A percentile compares a stretch with the other conserved stretches of the same genome.
These are phyloP conservation scores for Fusarium begoniae DNA, from an alignment of 2,329 filamentous ascomycete genomes.

Conservation along the genomic window DNA sequence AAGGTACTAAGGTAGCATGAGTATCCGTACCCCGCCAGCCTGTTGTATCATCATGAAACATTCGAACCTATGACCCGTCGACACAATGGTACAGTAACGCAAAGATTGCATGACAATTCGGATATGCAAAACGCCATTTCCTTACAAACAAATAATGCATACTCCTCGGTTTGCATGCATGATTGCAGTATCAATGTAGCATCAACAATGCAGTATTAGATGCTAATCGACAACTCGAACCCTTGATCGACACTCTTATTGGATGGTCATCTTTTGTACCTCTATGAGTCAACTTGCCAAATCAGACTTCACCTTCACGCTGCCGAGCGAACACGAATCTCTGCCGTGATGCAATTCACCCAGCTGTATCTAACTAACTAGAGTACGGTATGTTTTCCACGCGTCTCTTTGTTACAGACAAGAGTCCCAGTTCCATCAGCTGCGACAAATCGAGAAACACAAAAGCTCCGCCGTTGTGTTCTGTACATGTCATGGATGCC, in stretches of 20 bases:
- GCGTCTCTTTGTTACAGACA: background rate
- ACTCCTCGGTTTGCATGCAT: slow-evolving; percentile 19
- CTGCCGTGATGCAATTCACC: slow-evolving; percentile 15
- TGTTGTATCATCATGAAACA: slow-evolving; percentile 27
- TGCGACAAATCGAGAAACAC: slow-evolving; percentile 13
- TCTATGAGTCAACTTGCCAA: slow-evolving; percentile 24
- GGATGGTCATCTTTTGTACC: slow-evolving; percentile 21
- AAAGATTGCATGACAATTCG: slow-evolving; percentile 20
- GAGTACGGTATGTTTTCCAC: background rate
- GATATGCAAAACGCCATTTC: slow-evolving; percentile 27
- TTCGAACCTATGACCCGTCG: background rate
- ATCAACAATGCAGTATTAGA: slow-evolving; percentile 18
- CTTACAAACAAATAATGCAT: slow-evolving; percentile 25
- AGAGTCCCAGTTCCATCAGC: slow-evolving; percentile 7
- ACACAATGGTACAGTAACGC: background rate
- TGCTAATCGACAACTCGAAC: slow-evolving; percentile 15
- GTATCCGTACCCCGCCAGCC: slow-evolving; percentile 10
- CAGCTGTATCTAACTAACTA: background rate
- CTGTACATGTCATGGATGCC: slow-evolving; percentile 3
- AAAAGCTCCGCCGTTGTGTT: slow-evolving; percentile 5
- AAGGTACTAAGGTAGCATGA: background rate
- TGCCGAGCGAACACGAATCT: slow-evolving; percentile 8
- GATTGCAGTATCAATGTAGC: slow-evolving; percentile 15
- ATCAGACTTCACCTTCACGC: slow-evolving; percentile 15
- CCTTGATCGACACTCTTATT: slow-evolving; percentile 31